Base-by-base conservation (phyloP, 2,329 filamentous ascomycete genomes). In the Chaetomium globosum region DNA sequence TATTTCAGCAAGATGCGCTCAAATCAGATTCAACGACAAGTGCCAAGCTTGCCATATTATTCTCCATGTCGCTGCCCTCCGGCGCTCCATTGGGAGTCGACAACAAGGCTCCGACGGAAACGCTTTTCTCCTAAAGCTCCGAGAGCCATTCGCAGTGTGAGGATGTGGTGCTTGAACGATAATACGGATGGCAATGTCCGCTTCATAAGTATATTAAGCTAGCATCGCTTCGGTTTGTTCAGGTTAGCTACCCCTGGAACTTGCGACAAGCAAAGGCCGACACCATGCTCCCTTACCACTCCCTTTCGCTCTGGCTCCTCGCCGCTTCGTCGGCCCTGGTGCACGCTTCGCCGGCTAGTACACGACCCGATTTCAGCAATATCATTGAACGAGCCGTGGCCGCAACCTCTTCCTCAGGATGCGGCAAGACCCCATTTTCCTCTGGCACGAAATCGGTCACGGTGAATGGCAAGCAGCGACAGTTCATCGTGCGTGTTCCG, bases 381-480 rank as follows among this genome's bases (percentile, higher is more conserved):
- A 43, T 43, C 39, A 43, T 43, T 6, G 16, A 19, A 16, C 16
- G 39, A n/a, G 39, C 39, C 7, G 39, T 7, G 39, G 4, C 39
- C 16, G 39, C 39, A 43, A 43, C 4, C 16, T 43, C 39, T 19
- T 60, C 58, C 3, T n/a, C 58, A n/a, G 46, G 58, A 26, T 61
- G 49, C 51, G 59, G 59, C 33, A 54, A 61, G 28, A 31, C 21
- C 4, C 59, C 49, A 10, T 26, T 36, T 19, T 9, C 51, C 10
- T 49, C 52, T 1, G 60, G 60, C 26, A 62, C 52, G 3, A 48
- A 19, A 65, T 73, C 70, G 48, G 72, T 77, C 60, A 75, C 70
- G 10, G 74, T 81, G 59, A 77, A 78, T 63, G 75, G 74, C 66
- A 75, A 76, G 66, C 71, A 69, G 39, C 75, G 79, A 13, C 68